Evolutionary conservation across 2,329 filamentous ascomycete genomes (phyloP).

Genomic region (Neofusicoccum ribis): DNA sequence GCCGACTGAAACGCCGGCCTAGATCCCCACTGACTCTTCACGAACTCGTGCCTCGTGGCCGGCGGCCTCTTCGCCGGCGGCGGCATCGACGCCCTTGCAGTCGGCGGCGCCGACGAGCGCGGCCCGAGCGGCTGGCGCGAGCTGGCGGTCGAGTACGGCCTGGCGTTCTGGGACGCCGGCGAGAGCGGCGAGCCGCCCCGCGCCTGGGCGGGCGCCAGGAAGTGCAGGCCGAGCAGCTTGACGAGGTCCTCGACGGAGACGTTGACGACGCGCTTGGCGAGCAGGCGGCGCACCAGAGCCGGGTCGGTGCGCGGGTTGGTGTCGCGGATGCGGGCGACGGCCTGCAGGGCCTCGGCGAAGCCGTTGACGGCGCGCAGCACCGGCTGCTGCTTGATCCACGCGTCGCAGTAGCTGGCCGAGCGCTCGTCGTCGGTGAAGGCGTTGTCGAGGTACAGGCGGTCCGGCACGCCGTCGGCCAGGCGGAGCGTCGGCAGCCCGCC

Average conservation of each 20-base stretch:
- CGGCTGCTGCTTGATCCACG: constrained; percentile 6
- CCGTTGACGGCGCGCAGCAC: background rate
- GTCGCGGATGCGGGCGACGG: background rate
- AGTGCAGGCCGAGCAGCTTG: constrained; percentile 4
- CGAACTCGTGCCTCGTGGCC: background rate
- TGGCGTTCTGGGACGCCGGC: background rate
- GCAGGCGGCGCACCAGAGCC: background rate
- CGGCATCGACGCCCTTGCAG: background rate
- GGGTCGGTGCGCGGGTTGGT: constrained; percentile 1
- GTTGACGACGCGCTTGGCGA: constrained; percentile 10
- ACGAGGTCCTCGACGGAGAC: constrained; percentile 4
- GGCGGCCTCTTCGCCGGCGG: background rate
- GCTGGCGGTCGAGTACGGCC: background rate
- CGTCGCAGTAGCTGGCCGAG: background rate
- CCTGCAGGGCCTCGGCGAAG: constrained; percentile 3
- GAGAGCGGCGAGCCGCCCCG: background rate
- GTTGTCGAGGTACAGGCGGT: constrained; percentile 6
- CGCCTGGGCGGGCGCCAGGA: background rate
- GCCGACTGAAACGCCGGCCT: constrained; percentile 1
- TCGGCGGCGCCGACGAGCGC: background rate
- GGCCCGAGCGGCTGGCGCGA: background rate
- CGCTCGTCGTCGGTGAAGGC: constrained; percentile 1
- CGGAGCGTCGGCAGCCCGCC: constrained; percentile 4
- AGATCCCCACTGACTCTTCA: constrained; percentile 8
- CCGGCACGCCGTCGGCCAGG: background rate